phyloP scores from a whole-genome alignment of 352 stramenopile species.

The Phytophthora constricta region DNA sequence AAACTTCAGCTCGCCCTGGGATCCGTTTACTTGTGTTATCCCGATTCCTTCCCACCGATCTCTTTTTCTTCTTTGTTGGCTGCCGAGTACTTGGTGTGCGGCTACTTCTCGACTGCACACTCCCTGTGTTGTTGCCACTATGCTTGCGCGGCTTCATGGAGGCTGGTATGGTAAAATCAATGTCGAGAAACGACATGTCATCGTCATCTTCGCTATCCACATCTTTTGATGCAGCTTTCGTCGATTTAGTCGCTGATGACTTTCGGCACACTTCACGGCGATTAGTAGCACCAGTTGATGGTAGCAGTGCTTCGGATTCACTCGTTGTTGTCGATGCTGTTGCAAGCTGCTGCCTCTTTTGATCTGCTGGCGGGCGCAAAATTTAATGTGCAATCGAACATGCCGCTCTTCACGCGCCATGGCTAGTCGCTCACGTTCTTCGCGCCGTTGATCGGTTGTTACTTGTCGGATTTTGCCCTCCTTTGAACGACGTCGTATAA shows the following conservation, averaged over 20 bases:
- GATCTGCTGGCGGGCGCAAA: slow-evolving; percentile 33
- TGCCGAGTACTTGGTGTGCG: neutral
- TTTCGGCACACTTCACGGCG: slow-evolving; percentile 3
- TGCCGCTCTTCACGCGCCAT: slow-evolving; percentile 82
- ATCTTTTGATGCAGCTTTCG: slow-evolving; percentile 20
- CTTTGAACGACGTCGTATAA: slow-evolving; percentile 55
- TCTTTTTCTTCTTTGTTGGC: slow-evolving; percentile 12
- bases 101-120: slow-evolving; percentile 30
- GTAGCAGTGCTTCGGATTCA: slow-evolving; percentile 21
- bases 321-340: slow-evolving; percentile 19
- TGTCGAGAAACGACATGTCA: slow-evolving; percentile 56
- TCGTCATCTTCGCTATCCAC: slow-evolving; percentile 36
- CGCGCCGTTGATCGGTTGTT: slow-evolving; percentile 61
- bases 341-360: slow-evolving; percentile 26
- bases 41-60: slow-evolving; percentile 1
- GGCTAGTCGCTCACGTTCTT: slow-evolving; percentile 65
- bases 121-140: slow-evolving; percentile 12
- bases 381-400: slow-evolving; percentile 54
- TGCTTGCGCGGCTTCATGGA: slow-evolving; percentile 39
- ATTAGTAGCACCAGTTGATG: slow-evolving; percentile 14
- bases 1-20: neutral
- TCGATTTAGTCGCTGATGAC: slow-evolving; percentile 11
- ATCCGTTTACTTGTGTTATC: neutral
- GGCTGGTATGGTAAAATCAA: slow-evolving; percentile 49
- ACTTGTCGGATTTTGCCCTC: slow-evolving; percentile 54